phyloP scores from a whole-genome alignment of 2,329 filamentous ascomycete species.

The Alternaria viburni region DNA sequence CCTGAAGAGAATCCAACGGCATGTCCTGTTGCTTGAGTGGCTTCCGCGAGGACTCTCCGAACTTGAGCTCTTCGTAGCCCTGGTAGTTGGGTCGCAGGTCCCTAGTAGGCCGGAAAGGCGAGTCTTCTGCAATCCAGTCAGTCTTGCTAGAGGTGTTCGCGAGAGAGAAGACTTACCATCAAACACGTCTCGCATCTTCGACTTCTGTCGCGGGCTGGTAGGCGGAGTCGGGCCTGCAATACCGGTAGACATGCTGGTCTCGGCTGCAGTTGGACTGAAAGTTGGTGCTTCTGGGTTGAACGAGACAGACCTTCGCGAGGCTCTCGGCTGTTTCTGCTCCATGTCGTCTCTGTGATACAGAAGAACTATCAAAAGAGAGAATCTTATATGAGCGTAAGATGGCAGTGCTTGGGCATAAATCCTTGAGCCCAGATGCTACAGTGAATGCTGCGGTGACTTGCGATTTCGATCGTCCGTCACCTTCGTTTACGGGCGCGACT shows the following conservation, averaged over 20 bases:
- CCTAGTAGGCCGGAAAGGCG: constrained; percentile 3
- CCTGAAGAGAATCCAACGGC: background rate
- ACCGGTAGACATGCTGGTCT: background rate
- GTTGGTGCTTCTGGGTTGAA: constrained; percentile 24
- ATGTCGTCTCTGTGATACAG: background rate
- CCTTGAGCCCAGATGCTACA: background rate
- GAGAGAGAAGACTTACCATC: background rate
- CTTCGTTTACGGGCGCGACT: background rate
- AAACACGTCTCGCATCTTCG: background rate
- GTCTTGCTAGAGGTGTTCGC: background rate
- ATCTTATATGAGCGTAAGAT: background rate
- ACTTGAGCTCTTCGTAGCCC: background rate
- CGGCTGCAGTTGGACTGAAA: constrained; percentile 11
- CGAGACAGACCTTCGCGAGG: background rate
- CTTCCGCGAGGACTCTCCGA: background rate
- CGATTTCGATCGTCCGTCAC: constrained; percentile 1
- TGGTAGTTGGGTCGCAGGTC: constrained; percentile 4
- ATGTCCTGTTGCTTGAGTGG: background rate
- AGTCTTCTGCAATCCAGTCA: constrained; percentile 8
- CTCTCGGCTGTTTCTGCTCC: background rate
- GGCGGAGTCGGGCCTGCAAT: background rate
- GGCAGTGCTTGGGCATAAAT: background rate
- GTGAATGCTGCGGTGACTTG: constrained; percentile 14
- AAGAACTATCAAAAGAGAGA: background rate
- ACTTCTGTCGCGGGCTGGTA: background rate